A percentile compares a stretch with the other conserved stretches of the same genome.
phyloP scores from a whole-genome alignment of 345 rosid genomes.

The Citrus hindsii region DNA sequence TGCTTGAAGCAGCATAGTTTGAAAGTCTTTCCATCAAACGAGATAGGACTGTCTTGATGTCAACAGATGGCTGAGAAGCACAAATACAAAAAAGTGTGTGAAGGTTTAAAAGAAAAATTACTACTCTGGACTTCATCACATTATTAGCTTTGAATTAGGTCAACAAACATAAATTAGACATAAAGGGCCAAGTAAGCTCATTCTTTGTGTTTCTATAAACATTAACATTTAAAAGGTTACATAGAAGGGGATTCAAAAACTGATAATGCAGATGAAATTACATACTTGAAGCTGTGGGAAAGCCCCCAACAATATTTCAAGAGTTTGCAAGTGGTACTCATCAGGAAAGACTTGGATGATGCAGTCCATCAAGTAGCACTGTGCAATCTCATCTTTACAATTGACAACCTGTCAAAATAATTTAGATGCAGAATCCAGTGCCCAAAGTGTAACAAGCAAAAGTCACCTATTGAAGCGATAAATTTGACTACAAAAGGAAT shows the following conservation, averaged over 20 bases:
- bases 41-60: constrained; percentile 94
- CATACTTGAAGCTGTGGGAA: constrained; percentile 97
- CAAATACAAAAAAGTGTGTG: constrained; percentile 5
- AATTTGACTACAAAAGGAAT: neutral
- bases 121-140: neutral
- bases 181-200: neutral
- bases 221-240: neutral
- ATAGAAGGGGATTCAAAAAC: neutral
- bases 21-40: constrained; percentile 98
- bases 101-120: neutral
- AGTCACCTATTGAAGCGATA: constrained; percentile 8
- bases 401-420: constrained; percentile 74
- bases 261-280: neutral
- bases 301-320: constrained; percentile 86
- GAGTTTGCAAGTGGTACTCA: constrained; percentile 98
- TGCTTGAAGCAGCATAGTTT: constrained; percentile 85
- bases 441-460: constrained; percentile 8
- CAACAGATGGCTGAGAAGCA: constrained; percentile 81
- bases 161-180: neutral
- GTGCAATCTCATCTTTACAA: constrained; percentile 96
- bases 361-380: constrained; percentile 95
- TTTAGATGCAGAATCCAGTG: constrained; percentile 9
- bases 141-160: neutral
- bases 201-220: neutral
- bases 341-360: constrained; percentile 99